Evolutionary conservation across 306 rosid genomes (phyloP), one percentile per base, ranked within the genome.

Genomic region (Arachis hypogaea): DNA sequence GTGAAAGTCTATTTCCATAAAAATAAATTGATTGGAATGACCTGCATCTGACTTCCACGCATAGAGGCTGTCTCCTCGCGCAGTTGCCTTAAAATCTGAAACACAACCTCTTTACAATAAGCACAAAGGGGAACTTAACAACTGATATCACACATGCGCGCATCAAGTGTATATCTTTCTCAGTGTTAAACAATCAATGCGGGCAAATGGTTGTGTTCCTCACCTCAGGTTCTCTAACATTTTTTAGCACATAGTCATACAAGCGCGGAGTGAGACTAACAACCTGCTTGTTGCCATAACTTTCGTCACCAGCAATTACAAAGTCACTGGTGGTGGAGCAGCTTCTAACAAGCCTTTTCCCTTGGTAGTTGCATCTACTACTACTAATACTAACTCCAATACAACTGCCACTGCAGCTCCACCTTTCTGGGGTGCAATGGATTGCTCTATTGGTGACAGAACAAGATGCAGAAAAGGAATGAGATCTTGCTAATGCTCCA

Each of bases 31-130:
- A 69, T 12, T 61, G 16, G 9, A 42, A 42, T 14, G 51, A 89
- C 98, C 95, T 91, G 98, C 98, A 94, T 94, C 78, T 86, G 89
- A 75, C 96, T 86, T 81, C 97, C 98, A 8, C 59, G 87, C 91
- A 91, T 76, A 56, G 87, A 85, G n/a, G 98, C 91, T 2, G 98
- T 94, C 86, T 94, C 98, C 82, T 78, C 89, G 44, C 98, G 85
- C 75, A 94, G 83, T 77, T 86, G 86, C 57, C 79, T 80, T 69
- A 94, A 85, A 84, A 94, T 87, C 98, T 94, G 86, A 80, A 81
- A 75, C 71, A 61, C 59, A 79, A 51, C 75, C 41, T 43, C 55
- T 55, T 46, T 22, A 72, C 55, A 66, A 76, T 14, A 75, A 73
- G 67, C 67, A 80, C 59, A 66, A 49, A 41, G 65, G 38, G 63